Percentiles rank a stretch among this genome's conserved stretches.
Conservation (phyloP, 208 protist genomes). For the Acanthamoeba lenticulata region DNA sequence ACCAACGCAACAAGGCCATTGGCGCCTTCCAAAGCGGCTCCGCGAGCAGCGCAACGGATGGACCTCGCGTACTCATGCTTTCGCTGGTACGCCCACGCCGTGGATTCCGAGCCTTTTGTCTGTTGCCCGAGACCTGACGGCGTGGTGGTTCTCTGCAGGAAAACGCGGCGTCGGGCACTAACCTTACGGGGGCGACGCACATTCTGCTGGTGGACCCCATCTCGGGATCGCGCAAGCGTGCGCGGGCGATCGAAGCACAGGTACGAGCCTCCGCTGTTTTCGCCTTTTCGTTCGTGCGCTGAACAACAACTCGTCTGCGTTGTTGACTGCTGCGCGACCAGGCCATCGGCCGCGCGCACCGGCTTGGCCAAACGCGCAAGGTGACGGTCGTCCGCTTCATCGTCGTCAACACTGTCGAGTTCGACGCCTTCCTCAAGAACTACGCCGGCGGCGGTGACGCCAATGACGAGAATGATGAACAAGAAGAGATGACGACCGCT, state of each 20-base stretch:
- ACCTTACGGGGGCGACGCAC: constrained; percentile 69
- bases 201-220: constrained; percentile 72
- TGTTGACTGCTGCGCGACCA: background rate
- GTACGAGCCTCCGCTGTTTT: background rate
- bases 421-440: constrained; percentile 27
- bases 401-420: background rate
- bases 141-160: too few relatives aligned
- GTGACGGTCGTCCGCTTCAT: constrained; percentile 12
- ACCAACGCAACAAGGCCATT: constrained; percentile 72
- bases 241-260: background rate
- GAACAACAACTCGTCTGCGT: too few relatives aligned
- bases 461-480: background rate
- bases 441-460: background rate
- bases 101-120: too few relatives aligned
- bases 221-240: constrained; percentile 29
- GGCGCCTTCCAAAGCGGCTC: constrained; percentile 37
- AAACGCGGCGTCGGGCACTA: constrained; percentile 71
- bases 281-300: background rate
- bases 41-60: background rate
- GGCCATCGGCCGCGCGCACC: background rate
- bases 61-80: constrained; percentile 68
- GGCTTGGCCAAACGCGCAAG: background rate
- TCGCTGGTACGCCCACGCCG: background rate
- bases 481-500: too few relatives aligned
- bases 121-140: too few relatives aligned